Evolutionary conservation across 2,329 filamentous ascomycete species (phyloP).

Genomic region (Davidsoniella eucalypti): DNA sequence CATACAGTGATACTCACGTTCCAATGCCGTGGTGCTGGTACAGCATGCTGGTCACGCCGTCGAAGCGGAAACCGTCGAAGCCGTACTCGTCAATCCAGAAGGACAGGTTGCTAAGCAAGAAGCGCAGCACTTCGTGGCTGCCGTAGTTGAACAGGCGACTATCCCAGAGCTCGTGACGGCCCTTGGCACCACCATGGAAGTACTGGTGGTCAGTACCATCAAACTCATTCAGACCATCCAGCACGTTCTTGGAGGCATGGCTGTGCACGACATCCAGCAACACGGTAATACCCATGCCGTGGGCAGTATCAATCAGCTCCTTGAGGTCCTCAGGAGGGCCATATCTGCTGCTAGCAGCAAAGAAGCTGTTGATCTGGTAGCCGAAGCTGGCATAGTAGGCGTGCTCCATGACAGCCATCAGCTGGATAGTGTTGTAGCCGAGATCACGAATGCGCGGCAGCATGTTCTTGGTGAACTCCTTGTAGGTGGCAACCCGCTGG

Average conservation of each 20-base stretch:
- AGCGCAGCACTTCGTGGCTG: constrained; percentile 84
- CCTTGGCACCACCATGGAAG: constrained; percentile 76
- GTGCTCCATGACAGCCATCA: constrained; percentile 99
- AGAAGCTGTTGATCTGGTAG: constrained; percentile 98
- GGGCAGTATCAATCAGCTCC: constrained; percentile 88
- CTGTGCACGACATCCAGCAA: constrained; percentile 94
- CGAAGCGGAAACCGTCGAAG: constrained; percentile 95
- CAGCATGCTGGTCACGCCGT: constrained; percentile 97
- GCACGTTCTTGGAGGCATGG: constrained; percentile 92
- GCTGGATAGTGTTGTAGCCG: constrained; percentile 93
- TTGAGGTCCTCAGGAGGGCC: constrained; percentile 88
- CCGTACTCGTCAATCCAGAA: constrained; percentile 99
- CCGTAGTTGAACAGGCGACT: constrained; percentile 96
- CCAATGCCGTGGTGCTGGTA: constrained; percentile 93
- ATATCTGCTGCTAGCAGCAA: constrained; percentile 90
- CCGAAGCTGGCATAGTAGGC: constrained; percentile 98
- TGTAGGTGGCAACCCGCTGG: constrained; percentile 78
- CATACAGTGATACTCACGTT: constrained; percentile 45
- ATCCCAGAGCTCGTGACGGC: constrained; percentile 87
- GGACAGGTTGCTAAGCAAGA: constrained; percentile 82
- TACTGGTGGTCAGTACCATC: constrained; percentile 91
- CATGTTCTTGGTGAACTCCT: constrained; percentile 89
- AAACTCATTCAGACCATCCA: constrained; percentile 90
- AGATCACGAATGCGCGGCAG: constrained; percentile 77
- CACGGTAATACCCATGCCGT: constrained; percentile 77